Conservation (phyloP, 2,329 filamentous ascomycete genomes). For the Botrytis elliptica region DNA sequence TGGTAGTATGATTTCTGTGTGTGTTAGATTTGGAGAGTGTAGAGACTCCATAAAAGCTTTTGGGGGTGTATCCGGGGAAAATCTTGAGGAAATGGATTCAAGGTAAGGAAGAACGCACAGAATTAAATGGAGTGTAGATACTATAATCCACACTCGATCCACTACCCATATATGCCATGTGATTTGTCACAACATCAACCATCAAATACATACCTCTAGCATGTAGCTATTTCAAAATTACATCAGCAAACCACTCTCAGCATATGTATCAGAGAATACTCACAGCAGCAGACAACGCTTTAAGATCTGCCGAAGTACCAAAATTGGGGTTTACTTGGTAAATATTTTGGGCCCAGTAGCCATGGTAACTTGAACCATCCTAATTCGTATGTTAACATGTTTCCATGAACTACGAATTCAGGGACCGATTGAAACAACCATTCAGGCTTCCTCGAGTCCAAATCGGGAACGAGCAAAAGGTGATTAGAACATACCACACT, state of each 20-base stretch:
- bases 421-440: neutral
- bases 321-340: constrained; percentile 50
- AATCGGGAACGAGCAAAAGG: neutral
- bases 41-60: neutral
- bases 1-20: constrained; percentile 38
- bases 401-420: neutral
- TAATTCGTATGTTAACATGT: neutral
- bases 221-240: constrained; percentile 35
- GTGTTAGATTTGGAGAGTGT: neutral
- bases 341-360: constrained; percentile 50
- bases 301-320: constrained; percentile 48
- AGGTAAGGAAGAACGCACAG: constrained; percentile 23
- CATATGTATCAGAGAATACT: neutral
- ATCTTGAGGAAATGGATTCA: neutral
- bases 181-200: constrained; percentile 53
- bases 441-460: neutral
- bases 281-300: constrained; percentile 46
- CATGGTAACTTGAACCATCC: constrained; percentile 46
- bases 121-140: constrained; percentile 44
- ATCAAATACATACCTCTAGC: constrained; percentile 47
- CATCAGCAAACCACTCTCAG: neutral
- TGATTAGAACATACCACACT: constrained; percentile 29
- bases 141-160: constrained; percentile 42
- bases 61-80: neutral
- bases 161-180: constrained; percentile 42